Base-by-base conservation (phyloP, 345 rosid genomes). In the Populus davidiana region DNA sequence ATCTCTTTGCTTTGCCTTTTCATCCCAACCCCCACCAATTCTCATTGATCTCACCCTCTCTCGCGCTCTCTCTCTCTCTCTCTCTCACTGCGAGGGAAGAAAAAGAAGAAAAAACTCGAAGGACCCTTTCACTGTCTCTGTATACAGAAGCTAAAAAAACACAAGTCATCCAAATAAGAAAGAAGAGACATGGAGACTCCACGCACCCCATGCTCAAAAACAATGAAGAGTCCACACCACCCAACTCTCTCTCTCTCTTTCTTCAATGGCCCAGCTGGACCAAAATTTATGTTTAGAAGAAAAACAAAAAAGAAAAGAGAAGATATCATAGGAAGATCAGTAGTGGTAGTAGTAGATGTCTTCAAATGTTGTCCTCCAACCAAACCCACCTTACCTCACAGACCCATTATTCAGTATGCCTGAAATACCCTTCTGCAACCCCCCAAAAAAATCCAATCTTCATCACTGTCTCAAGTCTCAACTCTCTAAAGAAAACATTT, bases 361-460 rank as follows among this genome's bases (percentile, higher is more conserved):
- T 84, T 78, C 83, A 81, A 70, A 74, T 77, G 80, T 0, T 70
- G 75, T 83, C 81, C 76, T 83, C 89, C 88, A 88, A 86, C 86
- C 91, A 84, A 88, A 78, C 86, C 89, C 86, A 86, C 83, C 89
- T 82, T 78, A 72, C 61, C 64, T 23, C 33, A 36, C 47, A 72
- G 65, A 72, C 69, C 74, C 73, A 71, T 44, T 67, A 64, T 16
- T 35, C 66, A 63, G 49, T 18, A 52, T 81, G 75, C 87, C 94
- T 70, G 82, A 81, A 88, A 78, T 91, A 27, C 92, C 92, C 92
- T 86, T 86, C 95, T 91, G 92, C 93, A 89, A 89, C 86, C 77
- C 79, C 88, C 88, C 85, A 79, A 88, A 91, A 41, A 85, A 75
- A 47, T 75, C 86, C 87, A 83, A 86, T 89, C 92, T 86, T 87